These are phyloP conservation scores for Periconia digitata DNA, from an alignment of 2,329 filamentous ascomycete species.

Conservation along the genomic window DNA sequence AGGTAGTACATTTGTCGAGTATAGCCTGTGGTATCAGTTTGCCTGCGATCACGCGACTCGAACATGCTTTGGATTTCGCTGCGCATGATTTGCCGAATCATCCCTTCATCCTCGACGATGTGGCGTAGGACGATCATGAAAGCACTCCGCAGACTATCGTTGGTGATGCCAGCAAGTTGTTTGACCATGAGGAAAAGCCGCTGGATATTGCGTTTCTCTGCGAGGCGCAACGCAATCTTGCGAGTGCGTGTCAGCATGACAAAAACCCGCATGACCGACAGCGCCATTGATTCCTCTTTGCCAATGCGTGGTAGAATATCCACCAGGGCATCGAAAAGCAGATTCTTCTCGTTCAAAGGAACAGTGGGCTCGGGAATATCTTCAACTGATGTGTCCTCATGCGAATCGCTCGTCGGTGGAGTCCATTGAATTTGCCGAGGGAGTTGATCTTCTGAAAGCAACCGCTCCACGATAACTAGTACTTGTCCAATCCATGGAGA, in stretches of 20 bases:
- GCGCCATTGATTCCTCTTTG: conserved; percentile 81
- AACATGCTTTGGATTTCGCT: conserved; percentile 83
- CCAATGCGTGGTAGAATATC: conserved; percentile 82
- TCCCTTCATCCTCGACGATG: conserved; percentile 90
- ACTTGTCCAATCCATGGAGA: conserved; percentile 92
- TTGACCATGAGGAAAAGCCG: conserved; percentile 94
- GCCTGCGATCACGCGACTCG: conserved; percentile 53
- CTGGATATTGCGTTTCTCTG: conserved; percentile 86
- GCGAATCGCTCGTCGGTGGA: conserved; percentile 51
- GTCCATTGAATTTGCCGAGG: conserved; percentile 75
- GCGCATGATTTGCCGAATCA: conserved; percentile 86
- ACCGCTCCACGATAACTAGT: conserved; percentile 82
- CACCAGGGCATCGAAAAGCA: conserved; percentile 75
- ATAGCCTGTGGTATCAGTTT: conserved; percentile 70
- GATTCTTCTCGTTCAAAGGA: conserved; percentile 64
- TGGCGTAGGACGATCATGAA: conserved; percentile 89
- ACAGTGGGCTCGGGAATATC: conserved; percentile 64
- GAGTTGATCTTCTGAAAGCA: conserved; percentile 86
- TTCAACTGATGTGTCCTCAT: conserved; percentile 57
- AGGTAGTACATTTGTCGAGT: conserved; percentile 76
- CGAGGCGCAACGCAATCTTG: conserved; percentile 71
- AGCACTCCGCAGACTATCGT: conserved; percentile 71
- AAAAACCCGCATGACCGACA: conserved; percentile 79
- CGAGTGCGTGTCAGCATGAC: conserved; percentile 85
- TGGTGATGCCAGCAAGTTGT: conserved; percentile 78